A percentile compares a stretch with the other conserved stretches of the same genome.
phyloP scores from a whole-genome alignment of 73 alveolate genomes.

The Uronychia setigera region DNA sequence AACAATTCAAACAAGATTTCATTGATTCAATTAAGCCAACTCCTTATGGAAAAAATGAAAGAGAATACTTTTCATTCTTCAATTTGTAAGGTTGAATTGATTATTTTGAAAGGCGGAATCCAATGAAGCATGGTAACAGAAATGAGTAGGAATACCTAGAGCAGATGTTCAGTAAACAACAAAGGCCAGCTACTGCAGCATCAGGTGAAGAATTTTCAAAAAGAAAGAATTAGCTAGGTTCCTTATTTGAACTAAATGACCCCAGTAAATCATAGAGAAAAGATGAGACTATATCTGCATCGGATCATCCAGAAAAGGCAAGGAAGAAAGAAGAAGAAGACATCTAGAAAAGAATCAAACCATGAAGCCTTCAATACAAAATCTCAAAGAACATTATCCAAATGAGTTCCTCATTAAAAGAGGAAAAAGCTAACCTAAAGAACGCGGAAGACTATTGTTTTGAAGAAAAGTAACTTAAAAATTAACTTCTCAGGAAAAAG shows the following conservation, averaged over 20 bases:
- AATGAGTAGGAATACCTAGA: background rate
- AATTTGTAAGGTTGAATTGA: background rate
- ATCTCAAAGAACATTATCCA: background rate
- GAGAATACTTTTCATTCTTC: background rate
- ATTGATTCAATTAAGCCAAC: background rate
- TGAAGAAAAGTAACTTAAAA: background rate
- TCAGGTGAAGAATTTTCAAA: no score
- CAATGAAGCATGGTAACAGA: background rate
- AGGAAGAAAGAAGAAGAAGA: background rate
- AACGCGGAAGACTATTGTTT: background rate
- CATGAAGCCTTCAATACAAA: background rate
- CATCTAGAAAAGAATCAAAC: background rate
- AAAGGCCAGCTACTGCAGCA: background rate
- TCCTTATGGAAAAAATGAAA: background rate
- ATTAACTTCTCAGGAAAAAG: background rate
- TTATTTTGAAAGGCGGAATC: background rate
- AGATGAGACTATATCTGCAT: no score
- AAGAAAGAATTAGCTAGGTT: no score
- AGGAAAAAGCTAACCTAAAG: background rate
- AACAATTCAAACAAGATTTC: slow-evolving; percentile 5
- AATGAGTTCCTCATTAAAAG: background rate
- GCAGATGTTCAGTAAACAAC: background rate
- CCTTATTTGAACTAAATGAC: no score
- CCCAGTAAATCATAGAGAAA: no score
- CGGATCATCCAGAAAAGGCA: no score